phyloP scores from a whole-genome alignment of 2,329 filamentous ascomycete genomes.

The Lasiodiplodia sp. region DNA sequence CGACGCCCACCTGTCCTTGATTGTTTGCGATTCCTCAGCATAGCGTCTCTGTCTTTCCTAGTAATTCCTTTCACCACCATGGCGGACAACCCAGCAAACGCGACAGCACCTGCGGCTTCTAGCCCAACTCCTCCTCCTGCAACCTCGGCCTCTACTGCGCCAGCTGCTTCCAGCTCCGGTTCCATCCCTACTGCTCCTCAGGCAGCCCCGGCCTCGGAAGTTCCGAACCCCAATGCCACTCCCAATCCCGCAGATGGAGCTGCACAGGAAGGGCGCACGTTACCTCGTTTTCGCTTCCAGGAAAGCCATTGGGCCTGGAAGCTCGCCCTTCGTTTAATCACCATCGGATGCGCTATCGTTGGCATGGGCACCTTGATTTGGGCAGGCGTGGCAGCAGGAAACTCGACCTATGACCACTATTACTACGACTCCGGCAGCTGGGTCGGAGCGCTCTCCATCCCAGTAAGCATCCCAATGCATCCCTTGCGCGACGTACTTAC shows the following conservation, averaged over 20 bases:
- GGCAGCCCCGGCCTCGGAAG: neutral
- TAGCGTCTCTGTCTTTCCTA: neutral
- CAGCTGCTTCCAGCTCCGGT: neutral
- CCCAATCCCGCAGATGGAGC: neutral
- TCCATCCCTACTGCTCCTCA: neutral
- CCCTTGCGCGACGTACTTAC: neutral
- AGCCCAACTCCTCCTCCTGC: neutral
- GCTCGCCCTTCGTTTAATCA: neutral
- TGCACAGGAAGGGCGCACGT: neutral
- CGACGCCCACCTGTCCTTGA: neutral
- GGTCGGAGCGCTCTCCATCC: constrained; percentile 35
- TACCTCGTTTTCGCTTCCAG: neutral
- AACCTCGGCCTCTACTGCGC: neutral
- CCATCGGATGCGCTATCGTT: neutral
- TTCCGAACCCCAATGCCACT: neutral
- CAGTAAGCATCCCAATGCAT: constrained; percentile 30
- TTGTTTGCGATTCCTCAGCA: neutral
- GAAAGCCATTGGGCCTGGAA: constrained; percentile 10
- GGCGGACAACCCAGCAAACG: neutral
- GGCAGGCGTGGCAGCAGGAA: neutral
- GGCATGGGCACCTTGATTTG: constrained; percentile 8
- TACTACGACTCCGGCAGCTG: neutral
- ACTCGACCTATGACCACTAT: neutral
- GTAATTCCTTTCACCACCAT: neutral
- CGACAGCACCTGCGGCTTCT: neutral